phyloP scores from a whole-genome alignment of 495 filamentous ascomycete genomes.

The Penicillium silybi region DNA sequence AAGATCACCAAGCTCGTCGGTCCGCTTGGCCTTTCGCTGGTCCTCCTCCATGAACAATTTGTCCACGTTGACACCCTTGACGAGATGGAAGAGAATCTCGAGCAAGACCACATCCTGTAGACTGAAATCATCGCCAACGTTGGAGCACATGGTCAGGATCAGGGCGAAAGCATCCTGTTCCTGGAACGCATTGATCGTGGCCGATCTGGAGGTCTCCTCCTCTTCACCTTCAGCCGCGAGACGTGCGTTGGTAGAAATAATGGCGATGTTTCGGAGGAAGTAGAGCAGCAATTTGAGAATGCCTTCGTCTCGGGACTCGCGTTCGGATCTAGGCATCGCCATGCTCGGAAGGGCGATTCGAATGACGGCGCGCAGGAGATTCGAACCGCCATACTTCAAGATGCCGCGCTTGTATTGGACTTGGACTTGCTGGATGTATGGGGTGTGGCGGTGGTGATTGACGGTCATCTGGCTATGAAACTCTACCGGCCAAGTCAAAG shows the following conservation, averaged over 20 bases:
- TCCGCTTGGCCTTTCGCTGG: slow-evolving; percentile 59
- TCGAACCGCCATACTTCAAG: slow-evolving; percentile 70
- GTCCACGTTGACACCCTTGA: slow-evolving; percentile 83
- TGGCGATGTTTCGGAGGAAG: slow-evolving; percentile 79
- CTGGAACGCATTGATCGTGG: slow-evolving; percentile 82
- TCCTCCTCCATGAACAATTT: slow-evolving; percentile 82
- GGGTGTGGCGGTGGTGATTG: slow-evolving; percentile 87
- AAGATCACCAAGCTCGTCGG: slow-evolving; percentile 68
- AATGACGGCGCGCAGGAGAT: slow-evolving; percentile 72
- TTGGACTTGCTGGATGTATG: slow-evolving; percentile 83
- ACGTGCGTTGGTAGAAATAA: slow-evolving; percentile 67
- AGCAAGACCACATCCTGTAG: slow-evolving; percentile 80
- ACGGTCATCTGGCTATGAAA: slow-evolving; percentile 78
- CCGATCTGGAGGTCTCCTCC: slow-evolving; percentile 81
- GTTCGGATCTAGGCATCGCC: slow-evolving; percentile 69
- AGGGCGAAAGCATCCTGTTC: slow-evolving; percentile 86
- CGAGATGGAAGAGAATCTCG: slow-evolving; percentile 85
- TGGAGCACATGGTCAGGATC: slow-evolving; percentile 80
- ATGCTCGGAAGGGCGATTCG: slow-evolving; percentile 84
- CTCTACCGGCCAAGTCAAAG: slow-evolving; percentile 92
- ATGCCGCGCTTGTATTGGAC: slow-evolving; percentile 84
- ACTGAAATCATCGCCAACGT: slow-evolving; percentile 88
- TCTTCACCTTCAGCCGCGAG: slow-evolving; percentile 68
- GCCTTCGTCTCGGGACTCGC: slow-evolving; percentile 77
- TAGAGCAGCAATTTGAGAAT: slow-evolving; percentile 91